phyloP scores from a whole-genome alignment of 108 stramenopile genomes.

The Chaetoceros tenuissimus region DNA sequence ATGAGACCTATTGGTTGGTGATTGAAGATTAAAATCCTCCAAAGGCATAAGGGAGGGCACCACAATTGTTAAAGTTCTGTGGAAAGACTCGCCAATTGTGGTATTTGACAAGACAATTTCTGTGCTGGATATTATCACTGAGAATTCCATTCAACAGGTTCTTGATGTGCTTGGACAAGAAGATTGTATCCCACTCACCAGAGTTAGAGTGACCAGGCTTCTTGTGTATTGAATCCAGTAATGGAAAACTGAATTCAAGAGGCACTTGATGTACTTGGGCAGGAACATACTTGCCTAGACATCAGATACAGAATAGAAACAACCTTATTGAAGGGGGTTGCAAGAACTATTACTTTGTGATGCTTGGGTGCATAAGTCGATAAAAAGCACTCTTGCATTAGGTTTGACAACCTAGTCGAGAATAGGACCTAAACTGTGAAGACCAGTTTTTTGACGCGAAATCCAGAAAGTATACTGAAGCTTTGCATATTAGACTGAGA shows the following conservation, averaged over 20 bases:
- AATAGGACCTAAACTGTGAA: too few relatives aligned
- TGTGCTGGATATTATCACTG: conserved; percentile 77
- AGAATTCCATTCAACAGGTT: conserved; percentile 92
- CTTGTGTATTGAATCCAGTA: too few relatives aligned
- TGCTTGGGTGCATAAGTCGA: too few relatives aligned
- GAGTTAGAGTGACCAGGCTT: too few relatives aligned
- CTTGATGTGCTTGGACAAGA: conserved; percentile 79
- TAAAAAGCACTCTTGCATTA: too few relatives aligned
- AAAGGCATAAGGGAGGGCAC: conserved; percentile 75
- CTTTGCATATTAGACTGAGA: conserved; percentile 88
- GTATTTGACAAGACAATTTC: conserved; percentile 27
- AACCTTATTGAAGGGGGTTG: too few relatives aligned
- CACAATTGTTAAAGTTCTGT: conserved; percentile 69
- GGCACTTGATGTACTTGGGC: too few relatives aligned
- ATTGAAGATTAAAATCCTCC: conserved; percentile 87
- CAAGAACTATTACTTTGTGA: too few relatives aligned
- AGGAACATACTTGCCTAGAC: conserved; percentile 89
- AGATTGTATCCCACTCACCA: too few relatives aligned
- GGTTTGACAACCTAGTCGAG: too few relatives aligned
- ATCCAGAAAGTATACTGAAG: conserved; percentile 76
- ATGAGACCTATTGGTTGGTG: conserved; percentile 94
- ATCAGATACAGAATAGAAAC: conserved; percentile 97
- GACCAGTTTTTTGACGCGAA: too few relatives aligned
- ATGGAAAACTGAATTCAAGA: too few relatives aligned
- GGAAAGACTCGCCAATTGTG: conserved; percentile 93